Conservation (phyloP, 2,329 filamentous ascomycete species). For the Aschersonia sp. region DNA sequence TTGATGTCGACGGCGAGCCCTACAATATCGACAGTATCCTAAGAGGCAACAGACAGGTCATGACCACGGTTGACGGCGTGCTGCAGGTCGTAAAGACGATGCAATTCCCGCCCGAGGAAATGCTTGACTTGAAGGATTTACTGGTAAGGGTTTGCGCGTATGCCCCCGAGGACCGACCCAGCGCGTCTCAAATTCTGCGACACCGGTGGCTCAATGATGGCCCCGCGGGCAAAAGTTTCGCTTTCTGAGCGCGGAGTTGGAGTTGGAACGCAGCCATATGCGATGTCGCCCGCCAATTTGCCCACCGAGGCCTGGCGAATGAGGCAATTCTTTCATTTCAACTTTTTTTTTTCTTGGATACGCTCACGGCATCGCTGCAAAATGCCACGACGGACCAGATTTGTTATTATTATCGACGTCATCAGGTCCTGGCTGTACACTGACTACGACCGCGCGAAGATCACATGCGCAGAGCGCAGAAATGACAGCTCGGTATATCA, state of each 20-base stretch:
- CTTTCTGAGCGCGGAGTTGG: not conserved
- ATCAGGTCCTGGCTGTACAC: no score
- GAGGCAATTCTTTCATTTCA: no score
- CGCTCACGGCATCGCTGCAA: no score
- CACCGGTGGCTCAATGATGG: conserved; percentile 9
- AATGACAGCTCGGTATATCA: no score
- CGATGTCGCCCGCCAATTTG: no score
- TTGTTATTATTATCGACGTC: no score
- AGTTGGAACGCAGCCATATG: no score
- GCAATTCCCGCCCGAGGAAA: conserved; percentile 7
- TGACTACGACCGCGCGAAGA: no score
- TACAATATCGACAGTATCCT: conserved; percentile 1
- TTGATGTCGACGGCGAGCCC: not conserved
- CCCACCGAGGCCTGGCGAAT: no score
- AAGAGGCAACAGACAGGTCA: not conserved
- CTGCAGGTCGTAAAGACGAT: conserved; percentile 3
- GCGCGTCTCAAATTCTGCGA: conserved; percentile 5
- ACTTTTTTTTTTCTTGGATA: no score
- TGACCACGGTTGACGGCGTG: conserved; percentile 2
- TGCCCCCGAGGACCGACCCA: conserved; percentile 6
- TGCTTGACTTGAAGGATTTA: conserved; percentile 11
- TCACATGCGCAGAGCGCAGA: no score
- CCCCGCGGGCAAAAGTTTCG: not conserved
- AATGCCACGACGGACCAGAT: no score
- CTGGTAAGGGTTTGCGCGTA: conserved; percentile 10